Evolutionary conservation across 2,329 filamentous ascomycete genomes (phyloP).

Genomic region (Nothopassalora personata): DNA sequence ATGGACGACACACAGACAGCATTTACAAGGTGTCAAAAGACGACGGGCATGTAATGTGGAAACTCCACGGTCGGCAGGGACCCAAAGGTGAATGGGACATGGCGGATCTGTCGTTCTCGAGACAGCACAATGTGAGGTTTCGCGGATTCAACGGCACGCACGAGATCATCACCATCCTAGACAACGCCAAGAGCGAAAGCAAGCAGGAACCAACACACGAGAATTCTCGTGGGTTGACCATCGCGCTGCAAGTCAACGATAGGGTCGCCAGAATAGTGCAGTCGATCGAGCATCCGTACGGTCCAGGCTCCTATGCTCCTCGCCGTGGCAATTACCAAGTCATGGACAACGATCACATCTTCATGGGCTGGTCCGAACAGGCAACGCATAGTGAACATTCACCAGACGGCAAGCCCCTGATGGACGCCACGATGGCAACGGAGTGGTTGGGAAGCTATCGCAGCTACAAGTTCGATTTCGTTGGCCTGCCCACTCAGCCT

Average conservation of each 20-base stretch:
- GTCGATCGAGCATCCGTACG: conserved; percentile 14
- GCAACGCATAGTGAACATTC: conserved; percentile 34
- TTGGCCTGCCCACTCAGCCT: conserved; percentile 23
- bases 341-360: conserved; percentile 47
- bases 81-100: conserved; percentile 1
- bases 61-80: conserved; percentile 28
- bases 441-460: conserved; percentile 45
- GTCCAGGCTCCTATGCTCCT: conserved; percentile 39
- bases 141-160: conserved; percentile 37
- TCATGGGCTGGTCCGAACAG: conserved; percentile 46
- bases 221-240: conserved; percentile 17
- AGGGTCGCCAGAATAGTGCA: conserved; percentile 10
- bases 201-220: conserved; percentile 7
- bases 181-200: conserved; percentile 40
- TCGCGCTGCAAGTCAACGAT: conserved; percentile 13
- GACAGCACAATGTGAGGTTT: conserved; percentile 46
- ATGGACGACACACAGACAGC: conserved; percentile 44
- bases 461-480: conserved; percentile 47
- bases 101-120: conserved; percentile 32
- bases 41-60: conserved; percentile 48
- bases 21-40: conserved; percentile 44
- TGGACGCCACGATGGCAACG: conserved; percentile 36
- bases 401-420: conserved; percentile 43
- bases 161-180: conserved; percentile 46
- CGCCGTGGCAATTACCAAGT: conserved; percentile 32